Evolutionary conservation across 2,329 filamentous ascomycete genomes (phyloP).

Genomic region (Cercospora zeina): DNA sequence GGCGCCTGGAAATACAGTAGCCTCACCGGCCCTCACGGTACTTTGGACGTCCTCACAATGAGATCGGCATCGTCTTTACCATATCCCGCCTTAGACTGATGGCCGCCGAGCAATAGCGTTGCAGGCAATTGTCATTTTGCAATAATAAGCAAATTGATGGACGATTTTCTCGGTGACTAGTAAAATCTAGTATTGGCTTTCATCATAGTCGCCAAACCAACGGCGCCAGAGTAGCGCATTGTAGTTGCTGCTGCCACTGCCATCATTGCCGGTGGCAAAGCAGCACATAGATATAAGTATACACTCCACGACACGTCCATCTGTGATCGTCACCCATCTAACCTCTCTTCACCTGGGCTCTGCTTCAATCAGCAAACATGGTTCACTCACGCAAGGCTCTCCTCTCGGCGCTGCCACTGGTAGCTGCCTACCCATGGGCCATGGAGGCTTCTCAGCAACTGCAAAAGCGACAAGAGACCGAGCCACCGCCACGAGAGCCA

Average conservation of each 20-base stretch:
- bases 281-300: background rate
- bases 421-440: slow-evolving; percentile 18
- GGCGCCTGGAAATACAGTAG: background rate
- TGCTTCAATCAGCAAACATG: slow-evolving; percentile 8
- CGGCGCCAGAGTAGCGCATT: background rate
- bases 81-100: background rate
- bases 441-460: slow-evolving; percentile 13
- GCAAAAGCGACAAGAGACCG: slow-evolving; percentile 6
- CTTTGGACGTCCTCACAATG: background rate
- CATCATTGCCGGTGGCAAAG: slow-evolving; percentile 4
- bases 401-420: slow-evolving; percentile 18
- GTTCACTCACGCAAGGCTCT: slow-evolving; percentile 15
- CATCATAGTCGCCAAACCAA: background rate
- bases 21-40: too few relatives aligned
- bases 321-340: background rate
- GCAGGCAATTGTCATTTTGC: slow-evolving; percentile 4
- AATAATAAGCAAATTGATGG: too few relatives aligned
- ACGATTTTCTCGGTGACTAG: background rate
- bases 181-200: background rate
- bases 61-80: background rate
- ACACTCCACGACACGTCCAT: background rate
- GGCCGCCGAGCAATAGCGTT: background rate
- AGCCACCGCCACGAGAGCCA: slow-evolving; percentile 15
- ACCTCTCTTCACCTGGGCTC: background rate
- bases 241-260: background rate